Base-by-base conservation (phyloP, 2,329 filamentous ascomycete species). In the Ophiostoma australiae region DNA sequence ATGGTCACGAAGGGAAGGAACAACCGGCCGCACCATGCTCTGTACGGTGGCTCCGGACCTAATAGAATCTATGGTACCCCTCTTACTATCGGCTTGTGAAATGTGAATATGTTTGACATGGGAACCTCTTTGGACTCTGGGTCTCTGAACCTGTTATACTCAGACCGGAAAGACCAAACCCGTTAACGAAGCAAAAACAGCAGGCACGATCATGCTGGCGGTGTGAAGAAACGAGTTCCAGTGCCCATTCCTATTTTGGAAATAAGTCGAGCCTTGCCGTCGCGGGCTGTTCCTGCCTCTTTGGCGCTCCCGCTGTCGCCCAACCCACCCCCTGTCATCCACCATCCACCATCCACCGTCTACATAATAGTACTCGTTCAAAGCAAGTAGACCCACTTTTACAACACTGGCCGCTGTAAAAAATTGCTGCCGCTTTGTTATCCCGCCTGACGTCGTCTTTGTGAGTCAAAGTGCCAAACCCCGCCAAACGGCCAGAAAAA, bases 391-490 rank as follows among this genome's bases (percentile, higher is more conserved):
- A 31, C 35, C 70, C 70, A 69, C 70, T 55, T 55, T 35, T 6
- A 20, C 33, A 3, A 6, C 65, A 6, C 63, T 23, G 27, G 27
- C 39, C 10, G 55, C 31, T n/a, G 27, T 27, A 41, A 69, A 58
- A 71, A 66, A 33, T 69, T 44, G 31, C 31, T 67, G 27, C 69
- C 31, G 27, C 61, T 58, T 58, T 48, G 61, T 65, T 65, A 39
- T 39, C 48, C 44, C 48, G 13, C 55, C 35, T 35, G 35, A 37
- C 65, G 41, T 33, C 58, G 69, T 27, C 52, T 58, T 58, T 58
- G 52, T 73, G 70, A 75, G 52, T 74, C 72, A 75, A 73, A 73
- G 70, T 73, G 63, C 33, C 23, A 66, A 71, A 72, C 69, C 70
- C 61, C 70, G 67, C 67, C 58, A 67, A 67, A 67, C 35, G 20